Evolutionary conservation across 2,329 filamentous ascomycete genomes (phyloP), one percentile per base, ranked within the genome.

Genomic region (Ramularia endophylla): DNA sequence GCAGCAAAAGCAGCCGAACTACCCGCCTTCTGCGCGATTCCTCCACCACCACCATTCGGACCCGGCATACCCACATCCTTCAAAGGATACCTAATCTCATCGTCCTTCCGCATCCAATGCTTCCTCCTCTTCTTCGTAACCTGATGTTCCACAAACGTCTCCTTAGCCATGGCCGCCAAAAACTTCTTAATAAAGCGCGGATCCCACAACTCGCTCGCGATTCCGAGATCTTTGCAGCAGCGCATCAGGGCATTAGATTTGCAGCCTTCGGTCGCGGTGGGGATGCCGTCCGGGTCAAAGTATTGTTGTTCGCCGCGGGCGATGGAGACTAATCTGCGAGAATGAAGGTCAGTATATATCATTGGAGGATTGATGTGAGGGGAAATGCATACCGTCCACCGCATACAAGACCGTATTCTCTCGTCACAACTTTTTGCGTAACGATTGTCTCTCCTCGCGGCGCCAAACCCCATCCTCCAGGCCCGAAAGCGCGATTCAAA

Each of bases 171-270:
- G 54, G 81, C 69, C 56, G 79, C 80, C 72, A 85, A 85, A 69
- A 87, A 98, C 55, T 77, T 78, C 56, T 85, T 79, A 52, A 97
- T 87, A 69, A 85, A 98, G 41, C 85, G 73, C 27, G 92, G 92
- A 68, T 98, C 92, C 92, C 92, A 98, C 15, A 98, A 76, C 67
- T 98, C 92, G 51, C 84, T 89, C 1, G 87, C 92, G 51, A 98
- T 85, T 27, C 92, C 92, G 22, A 98, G 70, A 65, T 98, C 92
- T 71, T 98, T 98, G 73, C 92, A 97, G 75, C 90, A 97, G 44
- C 92, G 85, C 81, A 97, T 94, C 53, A 98, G 74, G 9, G 92
- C 92, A 62, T 98, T 98, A 49, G 88, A 95, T 68, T 95, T 95
- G 75, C 88, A 94, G 39, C 92, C 92, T 68, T 98, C 92, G 46